Percentiles rank a stretch among this genome's conserved stretches.
Evolutionary conservation across 2,329 filamentous ascomycete species (phyloP).

Genomic region (Aspergillus sp.): DNA sequence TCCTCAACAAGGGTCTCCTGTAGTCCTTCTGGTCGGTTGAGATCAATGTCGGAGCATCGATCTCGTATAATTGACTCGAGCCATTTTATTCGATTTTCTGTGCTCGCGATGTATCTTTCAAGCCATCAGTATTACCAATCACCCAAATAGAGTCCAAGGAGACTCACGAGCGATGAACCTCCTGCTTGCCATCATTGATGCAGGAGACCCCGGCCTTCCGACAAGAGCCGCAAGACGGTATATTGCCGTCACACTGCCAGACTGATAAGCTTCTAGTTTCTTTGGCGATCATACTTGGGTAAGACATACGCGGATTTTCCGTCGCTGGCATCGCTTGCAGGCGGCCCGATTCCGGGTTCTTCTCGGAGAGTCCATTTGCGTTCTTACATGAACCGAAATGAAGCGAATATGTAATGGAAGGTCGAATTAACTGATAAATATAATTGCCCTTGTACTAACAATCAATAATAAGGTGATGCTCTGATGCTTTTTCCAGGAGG

Average conservation of each 20-base stretch:
- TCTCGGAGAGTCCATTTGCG: slow-evolving; percentile 26
- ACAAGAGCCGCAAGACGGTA: slow-evolving; percentile 47
- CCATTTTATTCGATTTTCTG: slow-evolving; percentile 48
- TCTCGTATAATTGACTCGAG: slow-evolving; percentile 47
- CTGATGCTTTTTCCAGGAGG: neutral
- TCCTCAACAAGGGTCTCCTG: neutral
- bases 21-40: slow-evolving; percentile 26
- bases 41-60: slow-evolving; percentile 46
- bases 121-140: neutral
- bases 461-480: neutral
- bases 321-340: slow-evolving; percentile 45
- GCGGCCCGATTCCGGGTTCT: slow-evolving; percentile 34
- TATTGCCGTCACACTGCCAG: slow-evolving; percentile 46
- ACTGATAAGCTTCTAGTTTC: neutral
- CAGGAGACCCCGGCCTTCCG: slow-evolving; percentile 44
- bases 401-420: neutral
- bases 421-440: neutral
- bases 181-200: slow-evolving; percentile 47
- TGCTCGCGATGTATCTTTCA: slow-evolving; percentile 35
- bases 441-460: neutral
- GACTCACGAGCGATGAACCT: slow-evolving; percentile 45
- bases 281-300: neutral
- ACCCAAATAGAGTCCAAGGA: neutral
- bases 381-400: neutral
- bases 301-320: slow-evolving; percentile 49